Conservation (phyloP, 257 asterid genomes). For the Gynochthodes officinalis region DNA sequence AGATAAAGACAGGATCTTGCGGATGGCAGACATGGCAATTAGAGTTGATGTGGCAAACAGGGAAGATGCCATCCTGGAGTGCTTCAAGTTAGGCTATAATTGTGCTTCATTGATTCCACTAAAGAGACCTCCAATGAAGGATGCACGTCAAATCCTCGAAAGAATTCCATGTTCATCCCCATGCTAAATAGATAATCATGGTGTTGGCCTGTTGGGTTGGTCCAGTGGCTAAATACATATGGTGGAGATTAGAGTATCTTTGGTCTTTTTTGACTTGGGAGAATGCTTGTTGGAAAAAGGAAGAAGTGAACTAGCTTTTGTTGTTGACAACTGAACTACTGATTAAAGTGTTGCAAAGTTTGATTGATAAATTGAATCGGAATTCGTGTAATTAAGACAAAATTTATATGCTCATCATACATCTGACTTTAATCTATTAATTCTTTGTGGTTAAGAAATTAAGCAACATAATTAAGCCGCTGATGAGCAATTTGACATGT, state of each 20-base stretch:
- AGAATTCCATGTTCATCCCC: slow-evolving; percentile 36
- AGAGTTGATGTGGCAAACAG: slow-evolving; percentile 57
- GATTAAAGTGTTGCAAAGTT: slow-evolving; percentile 29
- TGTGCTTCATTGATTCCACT: slow-evolving; percentile 84
- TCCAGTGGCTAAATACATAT: no score
- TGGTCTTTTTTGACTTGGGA: slow-evolving; percentile 47
- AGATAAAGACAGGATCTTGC: slow-evolving; percentile 45
- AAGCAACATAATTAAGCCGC: slow-evolving; percentile 29
- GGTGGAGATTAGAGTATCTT: no score
- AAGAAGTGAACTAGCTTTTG: slow-evolving; percentile 27
- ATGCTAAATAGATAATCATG: slow-evolving; percentile 18
- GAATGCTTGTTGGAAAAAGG: slow-evolving; percentile 26
- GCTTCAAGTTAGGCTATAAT: slow-evolving; percentile 73
- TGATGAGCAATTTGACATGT: neutral
- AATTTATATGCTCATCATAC: slow-evolving; percentile 15
- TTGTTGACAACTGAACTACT: slow-evolving; percentile 39
- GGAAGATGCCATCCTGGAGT: slow-evolving; percentile 61
- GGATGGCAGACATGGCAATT: slow-evolving; percentile 67
- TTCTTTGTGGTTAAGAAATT: slow-evolving; percentile 46
- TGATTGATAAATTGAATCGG: slow-evolving; percentile 20
- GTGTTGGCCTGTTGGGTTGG: slow-evolving; percentile 16
- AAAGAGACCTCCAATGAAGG: slow-evolving; percentile 88
- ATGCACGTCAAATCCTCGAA: slow-evolving; percentile 65
- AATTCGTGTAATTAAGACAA: slow-evolving; percentile 15
- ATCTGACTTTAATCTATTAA: slow-evolving; percentile 18